Percentiles rank a stretch among this genome's conserved stretches.
Evolutionary conservation across 2,329 filamentous ascomycete genomes (phyloP).

Genomic region (Aspergillus neotritici): DNA sequence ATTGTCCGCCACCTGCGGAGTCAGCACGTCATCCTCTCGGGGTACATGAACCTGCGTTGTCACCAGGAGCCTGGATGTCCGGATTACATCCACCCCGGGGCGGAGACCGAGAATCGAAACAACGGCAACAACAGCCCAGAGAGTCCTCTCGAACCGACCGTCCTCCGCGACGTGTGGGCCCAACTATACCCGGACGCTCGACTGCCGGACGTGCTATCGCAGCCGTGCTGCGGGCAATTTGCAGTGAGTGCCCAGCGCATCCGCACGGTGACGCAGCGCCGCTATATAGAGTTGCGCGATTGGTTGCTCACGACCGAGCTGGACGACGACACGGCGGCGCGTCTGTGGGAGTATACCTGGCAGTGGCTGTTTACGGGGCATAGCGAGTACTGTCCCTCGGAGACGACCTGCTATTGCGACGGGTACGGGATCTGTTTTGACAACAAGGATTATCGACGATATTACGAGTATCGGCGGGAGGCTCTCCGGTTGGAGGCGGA

Average conservation of each 20-base stretch:
- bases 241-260: slow-evolving; percentile 48
- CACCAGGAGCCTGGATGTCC: slow-evolving; percentile 47
- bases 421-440: slow-evolving; percentile 7
- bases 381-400: slow-evolving; percentile 6
- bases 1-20: slow-evolving; percentile 41
- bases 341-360: slow-evolving; percentile 53
- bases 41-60: slow-evolving; percentile 51
- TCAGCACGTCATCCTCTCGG: slow-evolving; percentile 37
- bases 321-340: slow-evolving; percentile 43
- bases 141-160: slow-evolving; percentile 8
- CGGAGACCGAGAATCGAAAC: background rate
- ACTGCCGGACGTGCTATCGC: slow-evolving; percentile 40
- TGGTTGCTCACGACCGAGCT: slow-evolving; percentile 48
- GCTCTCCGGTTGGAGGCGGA: no score
- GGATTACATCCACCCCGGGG: no score
- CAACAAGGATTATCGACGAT: slow-evolving; percentile 1
- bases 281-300: slow-evolving; percentile 46
- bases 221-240: slow-evolving; percentile 54
- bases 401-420: slow-evolving; percentile 7
- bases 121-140: slow-evolving; percentile 25
- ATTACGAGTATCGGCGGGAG: no score
- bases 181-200: slow-evolving; percentile 23
- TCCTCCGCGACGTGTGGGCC: slow-evolving; percentile 23
- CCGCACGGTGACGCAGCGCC: slow-evolving; percentile 38
- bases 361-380: slow-evolving; percentile 25